Base-by-base conservation (phyloP, 2,329 filamentous ascomycete genomes). In the Fusarium irregulare region DNA sequence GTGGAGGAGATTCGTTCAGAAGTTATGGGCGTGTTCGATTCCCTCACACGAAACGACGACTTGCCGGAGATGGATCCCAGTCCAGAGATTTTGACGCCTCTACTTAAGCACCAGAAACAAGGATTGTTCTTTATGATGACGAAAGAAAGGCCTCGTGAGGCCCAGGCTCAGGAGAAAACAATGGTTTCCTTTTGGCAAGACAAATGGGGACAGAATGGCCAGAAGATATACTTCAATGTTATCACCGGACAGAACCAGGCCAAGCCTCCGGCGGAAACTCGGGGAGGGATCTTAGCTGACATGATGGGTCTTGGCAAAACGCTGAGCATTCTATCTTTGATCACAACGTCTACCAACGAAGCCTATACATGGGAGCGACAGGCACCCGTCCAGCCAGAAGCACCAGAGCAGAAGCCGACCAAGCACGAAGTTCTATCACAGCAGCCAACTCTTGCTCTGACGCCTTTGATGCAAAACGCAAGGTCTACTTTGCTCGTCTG, bases 231-330 rank as follows among this genome's bases (percentile, higher is more conserved):
- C 78, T 88, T 91, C 73, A 96, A 99, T 73, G 89, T 98, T 60
- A 94, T 99, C 73, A 98, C 93, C 13, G 92, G 91, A 2, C 86
- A 91, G 46, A 85, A 87, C 30, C 84, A 89, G 68, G 81, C 81
- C 21, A 80, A 85, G 46, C 85, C 87, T 56, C 92, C 92, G 1
- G 83, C 87, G 2, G 88, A 93, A 72, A 89, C 90, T 2, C 83
- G 89, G 12, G 92, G 92, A 28, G 92, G 93, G 5, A 89, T 95
- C 37, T 81, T 95, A 21, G 92, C 92, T 16, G 92, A 95, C 77
- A 93, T 94, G 89, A 96, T 96, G 93, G 93, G 93, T 27, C 83
- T 95, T n/a, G 92, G 92, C 11, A 96, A 95, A 80, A 94, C 92
- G 0, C 79, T 99, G 53, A 97, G 93, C 76, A 91, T 98, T 20